phyloP scores from a whole-genome alignment of 2,329 filamentous ascomycete species.

The Colletotrichum sp. region DNA sequence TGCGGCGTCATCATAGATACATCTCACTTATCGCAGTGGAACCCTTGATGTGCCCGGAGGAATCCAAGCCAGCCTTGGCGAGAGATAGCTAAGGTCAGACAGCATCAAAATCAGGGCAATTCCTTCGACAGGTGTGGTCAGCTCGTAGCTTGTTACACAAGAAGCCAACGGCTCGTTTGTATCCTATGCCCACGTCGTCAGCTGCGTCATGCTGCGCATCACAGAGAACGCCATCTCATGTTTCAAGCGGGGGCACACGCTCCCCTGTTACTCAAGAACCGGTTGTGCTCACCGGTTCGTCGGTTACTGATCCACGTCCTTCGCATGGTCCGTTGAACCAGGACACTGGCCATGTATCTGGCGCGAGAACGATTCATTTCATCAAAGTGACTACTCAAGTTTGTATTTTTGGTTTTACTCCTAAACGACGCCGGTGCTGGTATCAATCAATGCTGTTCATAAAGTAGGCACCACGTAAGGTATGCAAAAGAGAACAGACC shows the following conservation, averaged over 20 bases:
- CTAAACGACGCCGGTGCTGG: slow-evolving; percentile 10
- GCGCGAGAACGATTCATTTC: not conserved
- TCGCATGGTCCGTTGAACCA: not conserved
- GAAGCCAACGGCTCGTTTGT: not conserved
- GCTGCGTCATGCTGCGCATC: not conserved
- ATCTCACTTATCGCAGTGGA: not conserved
- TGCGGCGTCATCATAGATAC: not conserved
- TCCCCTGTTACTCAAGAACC: not conserved
- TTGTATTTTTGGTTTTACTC: not conserved
- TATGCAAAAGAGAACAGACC: not conserved
- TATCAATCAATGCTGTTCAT: slow-evolving; percentile 17
- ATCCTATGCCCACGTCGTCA: not conserved
- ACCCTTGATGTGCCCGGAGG: not conserved
- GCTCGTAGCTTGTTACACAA: not conserved
- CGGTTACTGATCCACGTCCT: not conserved
- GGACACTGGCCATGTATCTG: not conserved
- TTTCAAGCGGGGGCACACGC: not conserved
- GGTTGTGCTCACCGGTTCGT: not conserved
- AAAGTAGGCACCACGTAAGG: not conserved
- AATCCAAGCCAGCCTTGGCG: not conserved
- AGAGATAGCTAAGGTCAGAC: not conserved
- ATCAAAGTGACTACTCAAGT: not conserved
- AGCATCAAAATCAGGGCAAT: not conserved
- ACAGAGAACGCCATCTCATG: not conserved
- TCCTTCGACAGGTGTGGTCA: not conserved